phyloP scores from a whole-genome alignment of 2,329 filamentous ascomycete genomes.

The Fusarium pseudonygamai region DNA sequence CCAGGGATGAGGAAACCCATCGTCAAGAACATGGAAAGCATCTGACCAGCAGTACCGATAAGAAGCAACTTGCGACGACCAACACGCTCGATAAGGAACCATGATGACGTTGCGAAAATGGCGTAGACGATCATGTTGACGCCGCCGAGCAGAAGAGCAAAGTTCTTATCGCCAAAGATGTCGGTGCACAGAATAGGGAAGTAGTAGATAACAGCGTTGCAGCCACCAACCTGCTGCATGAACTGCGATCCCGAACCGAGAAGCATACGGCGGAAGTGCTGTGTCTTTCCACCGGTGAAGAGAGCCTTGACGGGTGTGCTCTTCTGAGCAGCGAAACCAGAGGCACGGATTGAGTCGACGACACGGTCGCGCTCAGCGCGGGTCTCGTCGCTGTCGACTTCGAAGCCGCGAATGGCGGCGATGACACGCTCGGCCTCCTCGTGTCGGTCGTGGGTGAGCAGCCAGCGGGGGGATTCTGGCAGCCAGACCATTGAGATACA shows the following conservation, averaged over 20 bases:
- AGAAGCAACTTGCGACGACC: constrained; percentile 59
- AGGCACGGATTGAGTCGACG: constrained; percentile 59
- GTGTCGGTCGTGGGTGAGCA: constrained; percentile 58
- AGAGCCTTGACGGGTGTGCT: constrained; percentile 62
- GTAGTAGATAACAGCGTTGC: constrained; percentile 70
- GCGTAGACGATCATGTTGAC: constrained; percentile 66
- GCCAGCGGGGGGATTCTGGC: constrained; percentile 58
- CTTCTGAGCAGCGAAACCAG: constrained; percentile 56
- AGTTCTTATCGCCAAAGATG: constrained; percentile 49
- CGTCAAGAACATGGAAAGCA: constrained; percentile 66
- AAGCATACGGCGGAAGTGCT: constrained; percentile 72
- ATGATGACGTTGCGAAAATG: constrained; percentile 63
- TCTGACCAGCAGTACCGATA: constrained; percentile 57
- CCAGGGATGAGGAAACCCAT: constrained; percentile 75
- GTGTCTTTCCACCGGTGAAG: constrained; percentile 69
- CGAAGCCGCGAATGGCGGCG: constrained; percentile 46
- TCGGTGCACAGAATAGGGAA: constrained; percentile 64
- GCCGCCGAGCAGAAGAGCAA: constrained; percentile 61
- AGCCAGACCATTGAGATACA: constrained; percentile 55
- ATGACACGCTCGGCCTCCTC: constrained; percentile 50
- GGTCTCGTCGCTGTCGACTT: constrained; percentile 65
- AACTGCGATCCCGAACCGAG: constrained; percentile 68
- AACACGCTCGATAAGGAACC: constrained; percentile 61
- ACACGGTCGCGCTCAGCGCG: constrained; percentile 66
- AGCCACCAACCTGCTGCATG: constrained; percentile 70